Base-by-base conservation (phyloP, 2,329 filamentous ascomycete species). In the Botryosphaeria dothidea region DNA sequence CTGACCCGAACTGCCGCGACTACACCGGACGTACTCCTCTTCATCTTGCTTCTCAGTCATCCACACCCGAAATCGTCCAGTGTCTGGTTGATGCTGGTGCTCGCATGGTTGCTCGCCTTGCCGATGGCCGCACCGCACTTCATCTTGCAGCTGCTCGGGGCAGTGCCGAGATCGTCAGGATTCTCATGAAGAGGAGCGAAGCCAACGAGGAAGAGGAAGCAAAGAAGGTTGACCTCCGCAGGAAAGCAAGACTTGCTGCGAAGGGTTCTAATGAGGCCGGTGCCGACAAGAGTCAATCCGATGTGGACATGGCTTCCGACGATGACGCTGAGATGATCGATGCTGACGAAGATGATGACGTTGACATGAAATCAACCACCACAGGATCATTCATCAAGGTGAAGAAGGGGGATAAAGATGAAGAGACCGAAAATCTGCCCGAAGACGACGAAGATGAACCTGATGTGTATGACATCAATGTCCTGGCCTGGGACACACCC, bases 41-140 rank as follows among this genome's bases (percentile, higher is more conserved):
- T 7, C 92, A 96, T 65, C 81, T 96, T 13, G 92, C 92, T 0
- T 85, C 86, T 43, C 88, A 87, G 73, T 84, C 82, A 52, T 92
- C 90, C 0, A 89, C 87, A 0, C 83, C 87, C 0, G 87, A 90
- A 43, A 83, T 96, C 65, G 90, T 95, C 1, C 83, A 90, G 67
- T 84, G 81, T 54, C 82, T 96, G 1, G 86, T 96, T 27, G 85
- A 93, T 67, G 82, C 87, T 65, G 91, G 90, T 2, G 89, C 91
- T 36, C 86, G 92, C 17, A 79, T 96, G 25, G 86, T 92, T 25
- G 84, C 91, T 57, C 86, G 92, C 57, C 75, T 96, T 43, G 90
- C 90, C 0, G 92, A 95, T 74, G 92, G 92, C 3, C 86, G 87
- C 69, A 96, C 92, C 2, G 90, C 92, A 8, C 82, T 96, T n/a